Conservation (phyloP, 345 rosid genomes). For the Moricandia moricandioides region DNA sequence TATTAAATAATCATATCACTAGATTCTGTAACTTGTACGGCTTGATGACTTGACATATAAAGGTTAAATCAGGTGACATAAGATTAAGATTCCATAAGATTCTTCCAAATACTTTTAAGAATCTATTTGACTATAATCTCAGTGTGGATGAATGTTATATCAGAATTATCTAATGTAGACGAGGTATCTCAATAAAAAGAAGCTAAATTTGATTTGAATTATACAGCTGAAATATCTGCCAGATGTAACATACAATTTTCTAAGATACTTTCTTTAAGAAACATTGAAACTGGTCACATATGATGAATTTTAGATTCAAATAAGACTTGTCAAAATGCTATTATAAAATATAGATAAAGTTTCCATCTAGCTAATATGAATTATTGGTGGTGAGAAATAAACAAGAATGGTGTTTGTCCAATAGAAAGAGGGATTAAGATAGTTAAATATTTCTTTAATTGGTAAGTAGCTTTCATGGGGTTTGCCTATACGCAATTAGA, state of each 20-base stretch:
- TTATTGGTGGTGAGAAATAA: constrained; percentile 18
- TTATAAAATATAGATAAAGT: not conserved
- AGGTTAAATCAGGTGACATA: constrained; percentile 22
- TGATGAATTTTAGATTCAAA: constrained; percentile 10
- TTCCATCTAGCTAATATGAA: constrained; percentile 23
- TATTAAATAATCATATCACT: constrained; percentile 10
- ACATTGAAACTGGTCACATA: not conserved
- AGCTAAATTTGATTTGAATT: not conserved
- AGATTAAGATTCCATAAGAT: constrained; percentile 16
- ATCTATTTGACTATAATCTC: not conserved
- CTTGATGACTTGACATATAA: constrained; percentile 19
- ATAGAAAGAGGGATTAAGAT: constrained; percentile 11
- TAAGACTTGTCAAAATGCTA: constrained; percentile 6
- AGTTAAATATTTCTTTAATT: constrained; percentile 6
- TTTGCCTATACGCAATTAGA: constrained; percentile 26
- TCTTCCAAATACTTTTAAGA: constrained; percentile 8
- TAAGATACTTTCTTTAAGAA: not conserved
- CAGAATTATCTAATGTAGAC: not conserved
- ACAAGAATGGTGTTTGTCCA: constrained; percentile 17
- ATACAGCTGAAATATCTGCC: not conserved
- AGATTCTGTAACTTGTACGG: constrained; percentile 29
- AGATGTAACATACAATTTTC: not conserved
- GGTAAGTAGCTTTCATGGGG: constrained; percentile 24
- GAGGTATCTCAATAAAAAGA: not conserved
- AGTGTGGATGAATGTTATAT: not conserved